Base-by-base conservation (phyloP, 179 eudicot genomes). In the Silene noctiflora region DNA sequence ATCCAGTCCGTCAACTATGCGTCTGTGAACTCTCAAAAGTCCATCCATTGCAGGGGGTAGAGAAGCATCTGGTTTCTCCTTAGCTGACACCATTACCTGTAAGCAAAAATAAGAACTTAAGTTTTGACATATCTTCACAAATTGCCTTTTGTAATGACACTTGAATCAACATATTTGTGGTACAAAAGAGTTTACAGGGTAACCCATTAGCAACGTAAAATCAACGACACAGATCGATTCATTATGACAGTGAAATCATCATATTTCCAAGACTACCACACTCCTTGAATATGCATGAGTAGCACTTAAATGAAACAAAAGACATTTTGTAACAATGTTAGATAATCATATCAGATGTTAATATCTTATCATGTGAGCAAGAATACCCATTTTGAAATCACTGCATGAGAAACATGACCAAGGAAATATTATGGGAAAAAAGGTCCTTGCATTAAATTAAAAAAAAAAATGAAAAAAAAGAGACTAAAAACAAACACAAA, bases 1-100 rank as follows among this genome's bases (percentile, higher is more conserved):
- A 55, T 88, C 96, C 84, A 85, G 76, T 19, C 73, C 87, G 44
- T 88, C 91, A 76, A 91, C 79, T 75, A 67, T 67, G 19, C 48
- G 70, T 35, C 22, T 67, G 70, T 67, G 70, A 67, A 35, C 70
- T 67, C 70, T 33, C 70, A 67, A 67, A 67, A 67, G 70, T 17
- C 70, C 70, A 67, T 16, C 70, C 9, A 67, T 35, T 31, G 70
- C 48, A 16, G 70, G 70, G 70, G 70, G 70, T 7, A 67, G 48
- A 31, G 48, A 6, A 67, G 7, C 48, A 33, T 67, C 70, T 17
- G 48, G 70, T 6, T 67, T 9, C 48, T 67, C 70, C 48, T 35
- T 67, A 67, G 70, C 70, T 31, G 70, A 67, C 21, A 67, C 44
- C 70, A 67, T 29, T 67, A 67, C 70, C 70, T 33, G 19, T 16